Percentiles rank a stretch among this genome's conserved stretches.
Conservation (phyloP, 2,329 filamentous ascomycete genomes). For the Colletotrichum sansevieriae region DNA sequence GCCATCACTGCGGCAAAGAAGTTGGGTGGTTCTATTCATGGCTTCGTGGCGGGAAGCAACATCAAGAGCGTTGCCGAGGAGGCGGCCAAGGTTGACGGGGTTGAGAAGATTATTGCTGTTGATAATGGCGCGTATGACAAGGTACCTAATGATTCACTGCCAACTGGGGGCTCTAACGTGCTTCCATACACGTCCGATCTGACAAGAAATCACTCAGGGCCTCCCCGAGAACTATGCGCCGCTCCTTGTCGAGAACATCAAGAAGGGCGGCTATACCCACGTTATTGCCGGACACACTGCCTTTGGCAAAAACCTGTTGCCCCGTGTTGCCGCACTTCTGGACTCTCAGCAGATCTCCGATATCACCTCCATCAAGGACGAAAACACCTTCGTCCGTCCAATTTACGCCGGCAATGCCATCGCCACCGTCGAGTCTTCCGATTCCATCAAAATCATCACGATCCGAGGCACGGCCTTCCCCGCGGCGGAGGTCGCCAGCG, state of each 20-base stretch:
- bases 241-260: constrained; percentile 94
- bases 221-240: constrained; percentile 96
- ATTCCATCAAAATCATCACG: constrained; percentile 89
- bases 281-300: constrained; percentile 91
- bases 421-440: constrained; percentile 91
- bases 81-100: constrained; percentile 87
- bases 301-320: constrained; percentile 95
- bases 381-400: constrained; percentile 94
- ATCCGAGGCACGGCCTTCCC: constrained; percentile 94
- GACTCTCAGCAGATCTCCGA: constrained; percentile 96
- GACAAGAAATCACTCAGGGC: constrained; percentile 65
- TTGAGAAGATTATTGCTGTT: constrained; percentile 92
- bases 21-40: constrained; percentile 87
- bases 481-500: constrained; percentile 76
- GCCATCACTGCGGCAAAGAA: constrained; percentile 89
- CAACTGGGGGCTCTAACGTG: background rate
- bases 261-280: constrained; percentile 94
- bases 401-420: constrained; percentile 99
- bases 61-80: constrained; percentile 83
- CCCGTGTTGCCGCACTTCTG: constrained; percentile 89
- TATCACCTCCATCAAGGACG: constrained; percentile 85
- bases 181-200: background rate
- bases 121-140: constrained; percentile 94
- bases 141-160: constrained; percentile 58
- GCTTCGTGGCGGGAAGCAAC: constrained; percentile 85